Evolutionary conservation across 2,329 filamentous ascomycete species (phyloP).

Genomic region (Cercospora sojina): DNA sequence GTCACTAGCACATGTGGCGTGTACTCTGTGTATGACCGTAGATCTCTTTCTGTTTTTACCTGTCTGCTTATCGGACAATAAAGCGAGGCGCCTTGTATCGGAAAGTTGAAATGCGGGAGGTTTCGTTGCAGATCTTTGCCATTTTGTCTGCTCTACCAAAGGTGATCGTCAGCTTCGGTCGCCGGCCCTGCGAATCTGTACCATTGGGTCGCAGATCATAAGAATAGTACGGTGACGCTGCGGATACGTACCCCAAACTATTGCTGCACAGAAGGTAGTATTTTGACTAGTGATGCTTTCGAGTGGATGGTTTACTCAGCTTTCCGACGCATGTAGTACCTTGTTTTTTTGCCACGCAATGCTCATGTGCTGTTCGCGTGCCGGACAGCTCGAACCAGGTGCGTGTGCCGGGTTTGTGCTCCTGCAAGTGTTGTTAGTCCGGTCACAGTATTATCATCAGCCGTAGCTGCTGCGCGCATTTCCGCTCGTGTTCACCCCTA

Average conservation of each 20-base stretch:
- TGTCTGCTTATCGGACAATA: not conserved
- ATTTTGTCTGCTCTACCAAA: not conserved
- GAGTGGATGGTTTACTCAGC: not conserved
- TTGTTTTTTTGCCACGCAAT: slow-evolving; percentile 1
- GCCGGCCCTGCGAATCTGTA: not conserved
- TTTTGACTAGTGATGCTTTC: not conserved
- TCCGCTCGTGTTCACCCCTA: not conserved
- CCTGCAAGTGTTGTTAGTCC: not conserved
- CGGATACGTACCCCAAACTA: not conserved
- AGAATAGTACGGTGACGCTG: not conserved
- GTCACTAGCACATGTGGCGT: not conserved
- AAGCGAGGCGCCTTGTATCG: not conserved
- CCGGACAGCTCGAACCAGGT: not conserved
- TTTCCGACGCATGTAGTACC: not conserved
- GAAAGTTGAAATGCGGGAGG: not conserved
- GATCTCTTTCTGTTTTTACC: not conserved
- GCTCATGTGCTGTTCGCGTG: slow-evolving; percentile 11
- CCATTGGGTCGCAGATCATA: not conserved
- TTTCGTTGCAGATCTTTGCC: not conserved
- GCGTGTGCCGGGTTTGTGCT: not conserved
- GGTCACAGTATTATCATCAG: slow-evolving; percentile 2
- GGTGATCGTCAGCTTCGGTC: slow-evolving; percentile 3
- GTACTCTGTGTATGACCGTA: not conserved
- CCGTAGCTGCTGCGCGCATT: not conserved
- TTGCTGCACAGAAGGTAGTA: not conserved